phyloP scores from a whole-genome alignment of 352 stramenopile species.

The Phytophthora syringae region DNA sequence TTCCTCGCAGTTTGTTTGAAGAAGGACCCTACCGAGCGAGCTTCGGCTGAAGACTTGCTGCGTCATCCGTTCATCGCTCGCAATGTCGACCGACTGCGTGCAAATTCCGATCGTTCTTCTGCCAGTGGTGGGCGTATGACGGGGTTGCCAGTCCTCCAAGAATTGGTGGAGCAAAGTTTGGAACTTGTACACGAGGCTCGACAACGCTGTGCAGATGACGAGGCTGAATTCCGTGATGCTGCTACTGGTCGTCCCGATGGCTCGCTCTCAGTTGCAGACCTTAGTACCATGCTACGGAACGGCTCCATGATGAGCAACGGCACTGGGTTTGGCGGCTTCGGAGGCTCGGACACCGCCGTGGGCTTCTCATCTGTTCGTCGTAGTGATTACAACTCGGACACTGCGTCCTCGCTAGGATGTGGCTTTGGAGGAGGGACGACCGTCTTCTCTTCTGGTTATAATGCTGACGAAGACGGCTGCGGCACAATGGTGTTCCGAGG shows the following conservation, averaged over 20 bases:
- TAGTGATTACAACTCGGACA: conserved; percentile 23
- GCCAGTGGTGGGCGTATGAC: conserved; percentile 11
- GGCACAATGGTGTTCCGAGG: conserved; percentile 65
- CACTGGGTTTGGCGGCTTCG: conserved; percentile 23
- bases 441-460: conserved; percentile 24
- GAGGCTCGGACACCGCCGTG: conserved; percentile 36
- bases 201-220: conserved; percentile 55
- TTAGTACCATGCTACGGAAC: conserved; percentile 72
- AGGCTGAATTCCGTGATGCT: conserved; percentile 56
- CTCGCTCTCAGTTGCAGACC: conserved; percentile 65
- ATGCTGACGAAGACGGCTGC: conserved; percentile 21
- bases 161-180: conserved; percentile 75
- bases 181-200: conserved; percentile 67
- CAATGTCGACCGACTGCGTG: conserved; percentile 59
- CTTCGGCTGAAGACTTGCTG: conserved; percentile 57
- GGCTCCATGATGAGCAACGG: conserved; percentile 24
- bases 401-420: background rate
- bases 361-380: conserved; percentile 36
- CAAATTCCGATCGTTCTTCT: conserved; percentile 24
- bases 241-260: conserved; percentile 63
- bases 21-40: conserved; percentile 64
- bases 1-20: conserved; percentile 72
- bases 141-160: conserved; percentile 66
- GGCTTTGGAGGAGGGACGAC: conserved; percentile 24
- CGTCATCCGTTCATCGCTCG: conserved; percentile 65